phyloP scores from a whole-genome alignment of 371 early-diverging fungal genomes.

The Mucor circinelloides region DNA sequence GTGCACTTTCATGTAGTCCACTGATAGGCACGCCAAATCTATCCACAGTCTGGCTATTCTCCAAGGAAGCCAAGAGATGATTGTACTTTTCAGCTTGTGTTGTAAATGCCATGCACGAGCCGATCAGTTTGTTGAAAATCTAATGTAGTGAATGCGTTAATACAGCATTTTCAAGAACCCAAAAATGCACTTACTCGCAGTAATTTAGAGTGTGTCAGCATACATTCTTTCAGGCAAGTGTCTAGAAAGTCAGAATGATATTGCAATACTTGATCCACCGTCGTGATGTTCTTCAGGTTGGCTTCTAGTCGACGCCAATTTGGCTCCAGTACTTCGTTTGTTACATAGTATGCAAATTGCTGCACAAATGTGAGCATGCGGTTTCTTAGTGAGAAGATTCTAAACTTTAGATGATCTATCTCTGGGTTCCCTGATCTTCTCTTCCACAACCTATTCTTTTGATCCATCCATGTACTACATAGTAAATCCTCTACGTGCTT shows the following conservation, averaged over 20 bases:
- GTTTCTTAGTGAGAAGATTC: slow-evolving; percentile 70
- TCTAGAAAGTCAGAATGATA: slow-evolving; percentile 86
- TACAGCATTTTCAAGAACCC: background rate
- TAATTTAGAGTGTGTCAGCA: slow-evolving; percentile 83
- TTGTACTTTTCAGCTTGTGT: slow-evolving; percentile 51
- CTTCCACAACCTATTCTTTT: slow-evolving; percentile 48
- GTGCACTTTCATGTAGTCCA: slow-evolving; percentile 23
- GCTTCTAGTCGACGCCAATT: slow-evolving; percentile 75
- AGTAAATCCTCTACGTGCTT: slow-evolving; percentile 86
- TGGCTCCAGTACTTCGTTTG: slow-evolving; percentile 90
- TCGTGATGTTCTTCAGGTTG: slow-evolving; percentile 62
- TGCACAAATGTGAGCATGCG: slow-evolving; percentile 87
- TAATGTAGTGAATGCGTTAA: slow-evolving; percentile 19
- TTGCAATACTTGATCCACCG: slow-evolving; percentile 86
- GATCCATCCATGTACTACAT: slow-evolving; percentile 73
- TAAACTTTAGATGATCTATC: slow-evolving; percentile 59
- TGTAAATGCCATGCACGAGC: slow-evolving; percentile 69
- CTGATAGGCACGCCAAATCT: slow-evolving; percentile 43
- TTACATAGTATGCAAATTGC: slow-evolving; percentile 84
- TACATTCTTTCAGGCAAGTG: slow-evolving; percentile 87
- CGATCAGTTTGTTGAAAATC: slow-evolving; percentile 73
- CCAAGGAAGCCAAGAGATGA: slow-evolving; percentile 45
- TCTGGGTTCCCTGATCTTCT: slow-evolving; percentile 29
- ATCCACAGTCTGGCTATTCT: slow-evolving; percentile 46
- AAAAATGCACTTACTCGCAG: slow-evolving; percentile 56